A percentile compares a stretch with the other conserved stretches of the same genome.
These are phyloP conservation scores for Micractinium conductrix DNA, from an alignment of 139 green algal species.

Conservation along the genomic window DNA sequence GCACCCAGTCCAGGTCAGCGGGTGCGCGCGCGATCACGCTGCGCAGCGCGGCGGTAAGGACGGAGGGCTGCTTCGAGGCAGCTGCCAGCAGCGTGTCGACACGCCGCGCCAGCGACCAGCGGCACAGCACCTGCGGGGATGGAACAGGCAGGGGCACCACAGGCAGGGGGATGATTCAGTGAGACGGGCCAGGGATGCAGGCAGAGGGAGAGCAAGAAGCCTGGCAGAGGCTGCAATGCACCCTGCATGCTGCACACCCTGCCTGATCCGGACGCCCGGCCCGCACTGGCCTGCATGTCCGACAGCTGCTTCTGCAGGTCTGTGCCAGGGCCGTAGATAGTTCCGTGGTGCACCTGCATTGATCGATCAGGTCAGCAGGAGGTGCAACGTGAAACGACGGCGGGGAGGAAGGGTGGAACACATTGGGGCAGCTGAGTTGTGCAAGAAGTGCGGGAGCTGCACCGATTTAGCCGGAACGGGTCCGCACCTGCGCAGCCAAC, in stretches of 20 bases:
- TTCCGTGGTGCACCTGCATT: conserved; percentile 48
- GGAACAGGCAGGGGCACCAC: background rate
- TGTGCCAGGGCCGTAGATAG: conserved; percentile 32
- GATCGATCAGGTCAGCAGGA: too few relatives aligned
- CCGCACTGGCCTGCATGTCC: conserved; percentile 17
- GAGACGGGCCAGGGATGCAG: background rate
- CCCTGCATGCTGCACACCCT: background rate
- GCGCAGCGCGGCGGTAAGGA: conserved; percentile 9
- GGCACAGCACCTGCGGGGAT: conserved; percentile 10
- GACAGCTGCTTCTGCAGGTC: background rate
- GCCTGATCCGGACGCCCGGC: background rate
- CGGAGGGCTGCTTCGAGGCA: background rate
- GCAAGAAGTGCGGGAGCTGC: too few relatives aligned
- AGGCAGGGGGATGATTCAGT: background rate
- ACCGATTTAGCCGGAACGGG: too few relatives aligned
- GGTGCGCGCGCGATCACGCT: background rate
- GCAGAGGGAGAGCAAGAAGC: background rate
- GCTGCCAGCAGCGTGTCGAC: background rate
- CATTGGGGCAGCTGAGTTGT: too few relatives aligned
- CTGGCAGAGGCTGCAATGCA: background rate
- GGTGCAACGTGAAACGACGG: too few relatives aligned
- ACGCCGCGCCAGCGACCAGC: conserved; percentile 11
- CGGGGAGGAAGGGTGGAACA: too few relatives aligned
- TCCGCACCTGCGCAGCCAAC: too few relatives aligned
- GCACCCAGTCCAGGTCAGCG: background rate